Evolutionary conservation across 495 filamentous ascomycete genomes (phyloP), one percentile per base, ranked within the genome.

Genomic region (Schizothecium vesticola): DNA sequence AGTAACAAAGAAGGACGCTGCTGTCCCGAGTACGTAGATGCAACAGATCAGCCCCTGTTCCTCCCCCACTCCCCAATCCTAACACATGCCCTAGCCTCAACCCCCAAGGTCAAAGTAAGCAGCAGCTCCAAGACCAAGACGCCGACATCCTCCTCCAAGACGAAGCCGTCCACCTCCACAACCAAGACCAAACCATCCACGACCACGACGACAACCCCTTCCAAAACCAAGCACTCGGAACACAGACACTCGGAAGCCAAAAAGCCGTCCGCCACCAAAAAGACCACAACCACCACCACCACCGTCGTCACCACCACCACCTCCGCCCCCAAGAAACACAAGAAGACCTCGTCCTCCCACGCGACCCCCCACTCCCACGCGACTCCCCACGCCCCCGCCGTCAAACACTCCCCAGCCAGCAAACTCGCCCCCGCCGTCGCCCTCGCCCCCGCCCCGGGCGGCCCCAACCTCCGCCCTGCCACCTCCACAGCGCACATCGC

Each of bases 401-500:
- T 29, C 25, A 72, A 66, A 13, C 36, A 56, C 31, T 22, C 64
- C 0, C 67, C 67, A 3, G 72, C 70, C 9, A 65, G 22, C 25
- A 72, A 66, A 26, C 36, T 59, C 31, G 33, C 67, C 0, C 66
- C 67, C 8, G 72, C 69, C 11, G 57, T 31, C 5, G 29, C 60
- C 9, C 22, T 60, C 29, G 24, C 64, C 0, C 67, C 72, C 13
- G 70, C 72, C 55, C 8, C 63, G 13, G 9, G 21, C 70, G 22
- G 65, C 22, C 21, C 56, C 28, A 68, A 73, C 62, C 28, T 70
- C 63, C 64, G 70, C n/a, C 72, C 72, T 0, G 61, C 63, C 12
- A 68, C 65, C 51, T 31, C 59, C 22, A 72, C 72, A 1, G 70
- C 72, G n/a, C 72, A 74, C 59, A 70, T 64, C 51, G 66, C 70